Conservation (phyloP, 176 grass and related monocot species). For the Cocos nucifera region DNA sequence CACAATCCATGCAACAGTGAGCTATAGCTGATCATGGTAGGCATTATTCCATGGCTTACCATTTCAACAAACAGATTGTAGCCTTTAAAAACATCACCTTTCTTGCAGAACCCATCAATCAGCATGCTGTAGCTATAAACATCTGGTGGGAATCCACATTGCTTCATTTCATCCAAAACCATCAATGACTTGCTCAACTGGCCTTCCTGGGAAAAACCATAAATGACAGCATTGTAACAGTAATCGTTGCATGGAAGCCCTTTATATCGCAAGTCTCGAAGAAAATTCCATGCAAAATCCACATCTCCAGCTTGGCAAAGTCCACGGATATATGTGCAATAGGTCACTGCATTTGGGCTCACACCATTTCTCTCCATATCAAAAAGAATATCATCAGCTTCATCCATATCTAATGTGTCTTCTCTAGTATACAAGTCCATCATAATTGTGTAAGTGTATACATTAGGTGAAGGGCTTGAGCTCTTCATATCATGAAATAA, state of each 20-base stretch:
- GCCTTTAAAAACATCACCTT: slow-evolving; percentile 21
- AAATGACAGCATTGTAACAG: slow-evolving; percentile 30
- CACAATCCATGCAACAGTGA: slow-evolving; percentile 25
- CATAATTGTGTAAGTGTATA: slow-evolving; percentile 31
- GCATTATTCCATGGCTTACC: slow-evolving; percentile 14
- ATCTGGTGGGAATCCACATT: slow-evolving; percentile 14
- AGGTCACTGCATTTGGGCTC: slow-evolving; percentile 24
- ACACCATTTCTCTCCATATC: slow-evolving; percentile 25
- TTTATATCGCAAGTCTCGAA: slow-evolving; percentile 10
- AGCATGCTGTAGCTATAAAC: slow-evolving; percentile 19
- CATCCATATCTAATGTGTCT: slow-evolving; percentile 5
- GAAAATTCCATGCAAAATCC: slow-evolving; percentile 25
- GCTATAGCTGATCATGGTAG: slow-evolving; percentile 15
- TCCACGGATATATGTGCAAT: slow-evolving; percentile 16
- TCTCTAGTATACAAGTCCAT: slow-evolving; percentile 16
- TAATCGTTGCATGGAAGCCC: slow-evolving; percentile 15
- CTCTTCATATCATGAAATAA: slow-evolving; percentile 26
- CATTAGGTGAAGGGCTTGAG: slow-evolving; percentile 12
- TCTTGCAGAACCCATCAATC: slow-evolving; percentile 26
- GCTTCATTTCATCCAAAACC: slow-evolving; percentile 25
- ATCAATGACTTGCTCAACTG: slow-evolving; percentile 7
- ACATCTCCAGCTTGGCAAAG: slow-evolving; percentile 24
- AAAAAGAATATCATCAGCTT: slow-evolving; percentile 3
- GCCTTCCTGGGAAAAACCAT: slow-evolving; percentile 21
- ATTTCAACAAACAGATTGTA: slow-evolving; percentile 19